Base-by-base conservation (phyloP, 2,329 filamentous ascomycete species). In the Fusarium sp. region DNA sequence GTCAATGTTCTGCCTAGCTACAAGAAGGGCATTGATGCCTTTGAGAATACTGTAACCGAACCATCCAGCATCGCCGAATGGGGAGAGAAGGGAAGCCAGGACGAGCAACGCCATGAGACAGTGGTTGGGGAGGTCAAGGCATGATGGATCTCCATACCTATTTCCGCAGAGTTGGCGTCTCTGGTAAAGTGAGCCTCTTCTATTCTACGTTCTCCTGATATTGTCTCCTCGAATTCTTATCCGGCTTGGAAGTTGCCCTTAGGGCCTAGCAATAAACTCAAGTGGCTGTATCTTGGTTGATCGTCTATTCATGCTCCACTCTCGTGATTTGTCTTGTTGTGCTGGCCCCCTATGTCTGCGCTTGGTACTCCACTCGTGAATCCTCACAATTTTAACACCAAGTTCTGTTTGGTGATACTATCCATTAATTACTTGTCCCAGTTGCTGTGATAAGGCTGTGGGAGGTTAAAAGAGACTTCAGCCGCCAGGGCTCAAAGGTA, bases 1-100 rank as follows among this genome's bases (percentile, higher is more conserved):
- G 89, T 91, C 72, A 94, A 94, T 81, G 93, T 93, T 74, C 83
- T 90, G 9, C 90, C 91, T 0, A 81, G 85, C 5, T 94, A 94
- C 79, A 84, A 87, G 35, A 83, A 87, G 62, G 88, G 90, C 1
- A 89, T 91, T 6, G 92, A 94, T 78, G 85, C 86, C 1, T 88
- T 88, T 50, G 55, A 58, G 28, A 47, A 58, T 4, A 11, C 41
- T 18, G 2, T 2, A 2, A 47, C 8, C 18, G 28, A 44, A 2
- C 28, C 54, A 12, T 35, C 39, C 8, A 47, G 54, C 11, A 3
- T 57, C 8, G 54, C 13, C 4, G 54, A 57, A 4, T 47, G 39
- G 54, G 54, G 41, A 18, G 54, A 47, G 7, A 57, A 57, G 30
- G 54, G 28, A 0, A 57, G 28, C 39, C 18, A 35, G 12, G 36